These are phyloP conservation scores for Sclerotinia minor DNA, from an alignment of 2,329 filamentous ascomycete genomes.

Conservation along the genomic window DNA sequence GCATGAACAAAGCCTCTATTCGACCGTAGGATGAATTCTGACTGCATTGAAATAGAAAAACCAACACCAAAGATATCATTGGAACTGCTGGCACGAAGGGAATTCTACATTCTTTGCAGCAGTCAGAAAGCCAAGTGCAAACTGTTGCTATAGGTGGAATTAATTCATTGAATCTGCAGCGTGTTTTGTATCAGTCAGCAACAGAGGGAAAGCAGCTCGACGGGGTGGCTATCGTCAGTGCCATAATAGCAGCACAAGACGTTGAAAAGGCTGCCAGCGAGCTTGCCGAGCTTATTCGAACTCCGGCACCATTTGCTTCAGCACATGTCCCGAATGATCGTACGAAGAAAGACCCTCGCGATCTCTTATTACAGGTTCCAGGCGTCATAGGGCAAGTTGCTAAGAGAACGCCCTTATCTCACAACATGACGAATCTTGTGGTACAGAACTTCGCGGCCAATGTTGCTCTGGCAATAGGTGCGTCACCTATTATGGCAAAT, in stretches of 20 bases:
- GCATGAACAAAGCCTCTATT: not conserved
- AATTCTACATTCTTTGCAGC: slow-evolving; percentile 61
- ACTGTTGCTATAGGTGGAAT: slow-evolving; percentile 89
- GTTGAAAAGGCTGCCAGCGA: slow-evolving; percentile 62
- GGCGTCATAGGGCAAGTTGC: slow-evolving; percentile 61
- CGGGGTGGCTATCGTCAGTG: slow-evolving; percentile 86
- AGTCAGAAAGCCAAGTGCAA: slow-evolving; percentile 47
- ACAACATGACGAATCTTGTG: slow-evolving; percentile 97
- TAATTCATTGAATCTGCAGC: slow-evolving; percentile 71
- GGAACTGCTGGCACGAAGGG: slow-evolving; percentile 69
- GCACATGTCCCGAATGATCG: slow-evolving; percentile 25
- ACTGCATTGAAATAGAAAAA: slow-evolving; percentile 59
- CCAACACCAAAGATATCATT: slow-evolving; percentile 80
- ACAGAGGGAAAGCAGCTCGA: slow-evolving; percentile 61
- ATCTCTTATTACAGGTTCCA: slow-evolving; percentile 32
- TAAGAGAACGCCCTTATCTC: slow-evolving; percentile 68
- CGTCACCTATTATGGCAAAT: slow-evolving; percentile 92
- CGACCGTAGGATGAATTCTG: not conserved
- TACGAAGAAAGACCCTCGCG: slow-evolving; percentile 34
- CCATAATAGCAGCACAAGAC: slow-evolving; percentile 73
- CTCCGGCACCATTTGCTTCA: slow-evolving; percentile 37
- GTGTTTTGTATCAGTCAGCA: slow-evolving; percentile 69
- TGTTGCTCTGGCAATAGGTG: slow-evolving; percentile 79
- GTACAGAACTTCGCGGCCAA: slow-evolving; percentile 96
- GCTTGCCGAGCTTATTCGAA: slow-evolving; percentile 56